Evolutionary conservation across 768 basidiomycete genomes (phyloP), one percentile per base, ranked within the genome.

Genomic region (Naematelia encephala): DNA sequence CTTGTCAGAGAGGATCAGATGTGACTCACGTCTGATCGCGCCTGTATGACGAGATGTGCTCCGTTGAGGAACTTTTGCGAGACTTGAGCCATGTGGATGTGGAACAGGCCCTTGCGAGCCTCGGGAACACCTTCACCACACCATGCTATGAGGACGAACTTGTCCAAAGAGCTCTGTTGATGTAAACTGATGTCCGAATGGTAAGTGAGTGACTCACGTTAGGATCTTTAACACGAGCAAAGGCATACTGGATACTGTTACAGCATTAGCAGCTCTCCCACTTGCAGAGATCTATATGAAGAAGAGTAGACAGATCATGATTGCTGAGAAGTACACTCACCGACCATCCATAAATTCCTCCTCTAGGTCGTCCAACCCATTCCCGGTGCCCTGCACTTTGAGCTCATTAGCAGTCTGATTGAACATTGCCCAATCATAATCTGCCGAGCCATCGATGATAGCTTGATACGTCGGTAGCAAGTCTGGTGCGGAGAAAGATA

Each of bases 121-220:
- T 86, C 90, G 12, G 94, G 94, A 0, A 98, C 94, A 58, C 94
- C 94, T 70, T 94, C 93, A 45, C 94, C 94, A 67, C 91, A 91
- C 93, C 94, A 96, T 69, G 91, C 90, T 77, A 98, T 87, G 72
- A 94, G 89, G 14, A 97, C 91, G 62, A 93, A 90, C 79, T 96
- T 97, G 46, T 87, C 82, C 1, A 98, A 82, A 61, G 87, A 81
- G 70, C 84, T 90, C 88, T 94, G 53, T 30, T 13, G 5, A 19
- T n/a, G 49, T 29, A 51, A n/a, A 16, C 34, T 34, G 3, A 26
- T 42, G 12, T 34, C 14, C 23, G 45, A 1, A 19, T 42, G 8
- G 25, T 21, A 11, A 42, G 8, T 25, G 10, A 10, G 21, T 0
- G 75, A 63, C 85, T 55, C 66, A 92, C 91, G 74, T 88, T 90